Conservation (phyloP, 169 alveolate species). For the Plasmodium vinckei region DNA sequence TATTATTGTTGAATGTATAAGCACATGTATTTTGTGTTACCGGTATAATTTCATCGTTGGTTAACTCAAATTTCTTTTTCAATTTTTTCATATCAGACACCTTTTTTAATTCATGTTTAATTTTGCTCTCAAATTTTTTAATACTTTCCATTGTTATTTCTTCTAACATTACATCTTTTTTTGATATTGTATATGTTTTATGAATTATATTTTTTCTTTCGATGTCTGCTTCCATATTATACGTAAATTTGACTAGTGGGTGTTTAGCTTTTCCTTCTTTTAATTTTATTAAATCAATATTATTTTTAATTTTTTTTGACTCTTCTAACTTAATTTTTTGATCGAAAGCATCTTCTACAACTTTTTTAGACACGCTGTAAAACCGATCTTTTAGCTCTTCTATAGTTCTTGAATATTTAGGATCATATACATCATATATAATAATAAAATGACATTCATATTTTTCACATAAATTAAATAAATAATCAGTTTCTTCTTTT, state of each 20-base stretch:
- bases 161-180: conserved; percentile 80
- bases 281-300: conserved; percentile 83
- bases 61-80: conserved; percentile 80
- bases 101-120: conserved; percentile 82
- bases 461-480: conserved; percentile 89
- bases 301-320: conserved; percentile 83
- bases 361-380: conserved; percentile 87
- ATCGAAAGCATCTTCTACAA: conserved; percentile 86
- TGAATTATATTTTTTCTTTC: conserved; percentile 86
- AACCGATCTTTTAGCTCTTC: conserved; percentile 89
- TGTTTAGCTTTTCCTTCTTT: conserved; percentile 87
- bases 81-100: conserved; percentile 80
- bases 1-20: too few species aligned
- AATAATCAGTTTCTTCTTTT: conserved; percentile 88
- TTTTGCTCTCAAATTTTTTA: conserved; percentile 79
- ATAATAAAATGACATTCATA: conserved; percentile 88
- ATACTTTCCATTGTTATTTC: conserved; percentile 80
- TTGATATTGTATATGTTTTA: conserved; percentile 80
- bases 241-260: conserved; percentile 86
- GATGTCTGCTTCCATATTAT: conserved; percentile 87
- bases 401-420: conserved; percentile 82
- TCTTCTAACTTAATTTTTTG: conserved; percentile 86
- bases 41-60: conserved; percentile 81
- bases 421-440: conserved; percentile 86
- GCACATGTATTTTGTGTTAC: conserved; percentile 14